Evolutionary conservation across 1,139 yeast genomes (phyloP).

Genomic region (Yamadazyma triangularis): DNA sequence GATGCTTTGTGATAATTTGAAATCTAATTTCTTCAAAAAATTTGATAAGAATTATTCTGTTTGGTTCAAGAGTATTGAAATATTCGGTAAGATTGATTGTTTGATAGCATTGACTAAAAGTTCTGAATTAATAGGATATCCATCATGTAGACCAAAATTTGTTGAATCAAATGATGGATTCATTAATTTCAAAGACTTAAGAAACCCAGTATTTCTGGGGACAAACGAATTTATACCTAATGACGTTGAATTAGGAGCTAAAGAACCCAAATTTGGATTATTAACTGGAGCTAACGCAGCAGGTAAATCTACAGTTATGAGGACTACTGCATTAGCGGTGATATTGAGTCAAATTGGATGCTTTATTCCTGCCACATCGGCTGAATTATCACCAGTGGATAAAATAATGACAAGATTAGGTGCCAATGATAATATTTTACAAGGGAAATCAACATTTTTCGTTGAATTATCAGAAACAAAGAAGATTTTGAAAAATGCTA

Average conservation of each 20-base stretch:
- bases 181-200: constrained; percentile 66
- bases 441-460: constrained; percentile 93
- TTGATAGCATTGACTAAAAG: constrained; percentile 72
- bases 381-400: constrained; percentile 78
- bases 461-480: constrained; percentile 94
- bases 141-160: constrained; percentile 81
- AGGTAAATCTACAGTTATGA: constrained; percentile 89
- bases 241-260: constrained; percentile 75
- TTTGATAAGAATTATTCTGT: constrained; percentile 61
- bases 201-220: constrained; percentile 84
- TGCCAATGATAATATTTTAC: constrained; percentile 95
- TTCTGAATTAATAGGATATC: constrained; percentile 75
- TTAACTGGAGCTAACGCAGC: constrained; percentile 99
- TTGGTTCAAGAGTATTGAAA: constrained; percentile 56
- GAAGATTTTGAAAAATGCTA: constrained; percentile 78
- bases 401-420: constrained; percentile 95
- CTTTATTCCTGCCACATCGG: constrained; percentile 74
- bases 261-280: constrained; percentile 63
- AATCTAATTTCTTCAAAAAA: constrained; percentile 61
- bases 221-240: constrained; percentile 85
- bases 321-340: constrained; percentile 93
- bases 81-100: constrained; percentile 74
- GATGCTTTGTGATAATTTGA: constrained; percentile 66
- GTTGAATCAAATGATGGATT: constrained; percentile 46
- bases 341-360: constrained; percentile 94